Evolutionary conservation across 306 rosid genomes (phyloP).

Genomic region (Ormosia semicastrata): DNA sequence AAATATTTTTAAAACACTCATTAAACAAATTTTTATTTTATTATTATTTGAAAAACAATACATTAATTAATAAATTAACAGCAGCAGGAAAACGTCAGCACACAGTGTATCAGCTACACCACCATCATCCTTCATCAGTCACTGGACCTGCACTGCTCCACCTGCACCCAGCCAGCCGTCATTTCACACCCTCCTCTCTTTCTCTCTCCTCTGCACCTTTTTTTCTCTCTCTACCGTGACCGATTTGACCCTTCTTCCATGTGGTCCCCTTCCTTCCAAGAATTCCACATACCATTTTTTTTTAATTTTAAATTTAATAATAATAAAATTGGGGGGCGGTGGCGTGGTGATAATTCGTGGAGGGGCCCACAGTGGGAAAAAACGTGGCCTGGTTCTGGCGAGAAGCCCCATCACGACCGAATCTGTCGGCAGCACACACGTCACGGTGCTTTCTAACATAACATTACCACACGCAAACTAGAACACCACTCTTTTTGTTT

Average conservation of each 20-base stretch:
- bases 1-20: too few relatives aligned
- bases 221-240: neutral
- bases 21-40: too few relatives aligned
- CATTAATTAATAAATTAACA: too few relatives aligned
- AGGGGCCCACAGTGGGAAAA: slow-evolving; percentile 1
- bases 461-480: slow-evolving; percentile 21
- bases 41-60: neutral
- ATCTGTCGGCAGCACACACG: slow-evolving; percentile 55
- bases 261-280: slow-evolving; percentile 19
- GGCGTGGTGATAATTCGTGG: neutral
- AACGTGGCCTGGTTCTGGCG: slow-evolving; percentile 29
- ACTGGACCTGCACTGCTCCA: neutral
- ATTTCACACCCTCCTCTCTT: slow-evolving; percentile 17
- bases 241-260: slow-evolving; percentile 32
- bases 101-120: neutral
- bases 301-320: neutral
- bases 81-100: neutral
- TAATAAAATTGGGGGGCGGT: neutral
- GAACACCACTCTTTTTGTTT: neutral
- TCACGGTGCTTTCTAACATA: slow-evolving; percentile 32
- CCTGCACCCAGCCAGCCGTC: slow-evolving; percentile 35
- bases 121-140: neutral
- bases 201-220: neutral
- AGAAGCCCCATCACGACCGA: slow-evolving; percentile 29
- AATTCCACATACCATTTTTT: neutral